Base-by-base conservation (phyloP, 805 yeast species). In the Vanderwaltozyma yarrowii region DNA sequence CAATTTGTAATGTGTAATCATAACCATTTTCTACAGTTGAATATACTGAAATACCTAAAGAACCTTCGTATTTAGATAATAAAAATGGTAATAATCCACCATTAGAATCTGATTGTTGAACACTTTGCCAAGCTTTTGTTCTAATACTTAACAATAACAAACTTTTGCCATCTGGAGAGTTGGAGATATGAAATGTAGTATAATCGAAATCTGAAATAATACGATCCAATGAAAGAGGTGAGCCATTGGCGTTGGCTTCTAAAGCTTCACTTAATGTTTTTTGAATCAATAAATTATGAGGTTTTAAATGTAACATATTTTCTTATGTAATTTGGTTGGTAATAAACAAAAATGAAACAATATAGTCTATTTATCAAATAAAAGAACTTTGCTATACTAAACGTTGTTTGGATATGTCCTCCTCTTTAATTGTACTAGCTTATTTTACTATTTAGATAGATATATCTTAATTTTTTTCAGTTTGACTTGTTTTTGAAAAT, bases 121-220 rank as follows among this genome's bases (percentile, higher is more conserved):
- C 48, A 12, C 55, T 49, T 24, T 46, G 45, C 60, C 62, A 58
- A 1, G 62, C 61, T 32, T 57, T 59, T 7, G 61, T 55, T 24
- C 46, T 52, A 37, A 59, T 45, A 36, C 61, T 54, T 35, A 60
- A 30, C 27, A 38, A 40, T 30, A 60, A 30, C 4, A 42, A 52
- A 26, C 78, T 60, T 64, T 80, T 84, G 43, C 76, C 68, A 47
- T 78, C 87, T 2, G 88, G 84, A n/a, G 50, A 39, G 40, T 52
- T 89, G 34, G 95, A 80, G 44, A 92, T 69, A 61, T 89, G 97
- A 63, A 83, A 88, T 23, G 92, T 83, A 35, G 96, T 94, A 65
- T 86, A 86, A 62, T 92, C 99, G 52, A 92, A 92, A 66, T 92
- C 99, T 29, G 94, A 80, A 45, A 92, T 75, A 44, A 89, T 78